phyloP scores from a whole-genome alignment of 2,329 filamentous ascomycete genomes.

The Trichocomaceae sp. region DNA sequence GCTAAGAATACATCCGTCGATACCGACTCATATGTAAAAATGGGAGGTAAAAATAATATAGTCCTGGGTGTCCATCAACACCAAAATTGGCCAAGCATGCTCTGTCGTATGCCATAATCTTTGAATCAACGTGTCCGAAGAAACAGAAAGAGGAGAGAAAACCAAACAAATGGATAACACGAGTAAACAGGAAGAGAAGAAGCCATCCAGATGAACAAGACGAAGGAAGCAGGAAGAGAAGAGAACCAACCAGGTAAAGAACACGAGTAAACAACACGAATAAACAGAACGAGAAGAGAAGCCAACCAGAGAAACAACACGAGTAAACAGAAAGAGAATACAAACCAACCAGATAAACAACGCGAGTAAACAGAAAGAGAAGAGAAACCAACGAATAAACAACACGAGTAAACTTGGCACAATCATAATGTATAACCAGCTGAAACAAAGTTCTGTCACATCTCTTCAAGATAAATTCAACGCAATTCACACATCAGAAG shows the following conservation, averaged over 20 bases:
- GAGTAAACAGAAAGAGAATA: neutral
- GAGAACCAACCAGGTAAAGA: neutral
- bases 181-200: neutral
- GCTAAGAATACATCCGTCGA: neutral
- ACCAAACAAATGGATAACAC: neutral
- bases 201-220: neutral
- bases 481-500: slow-evolving; percentile 20
- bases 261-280: neutral
- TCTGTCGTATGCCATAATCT: too few relatives aligned
- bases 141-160: too few relatives aligned
- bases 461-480: neutral
- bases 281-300: neutral
- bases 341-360: neutral
- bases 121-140: too few relatives aligned
- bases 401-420: neutral
- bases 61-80: neutral
- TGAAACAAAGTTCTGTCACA: neutral
- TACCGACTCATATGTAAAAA: neutral
- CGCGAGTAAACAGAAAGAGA: neutral
- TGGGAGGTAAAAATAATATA: neutral
- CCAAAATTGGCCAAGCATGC: neutral
- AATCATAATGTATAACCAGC: too few relatives aligned
- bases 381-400: neutral
- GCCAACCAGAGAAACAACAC: neutral
- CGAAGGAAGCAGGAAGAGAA: neutral